Evolutionary conservation across 768 basidiomycete species (phyloP), one percentile per base, ranked within the genome.

Genomic region (Aureoboletus auriporus): DNA sequence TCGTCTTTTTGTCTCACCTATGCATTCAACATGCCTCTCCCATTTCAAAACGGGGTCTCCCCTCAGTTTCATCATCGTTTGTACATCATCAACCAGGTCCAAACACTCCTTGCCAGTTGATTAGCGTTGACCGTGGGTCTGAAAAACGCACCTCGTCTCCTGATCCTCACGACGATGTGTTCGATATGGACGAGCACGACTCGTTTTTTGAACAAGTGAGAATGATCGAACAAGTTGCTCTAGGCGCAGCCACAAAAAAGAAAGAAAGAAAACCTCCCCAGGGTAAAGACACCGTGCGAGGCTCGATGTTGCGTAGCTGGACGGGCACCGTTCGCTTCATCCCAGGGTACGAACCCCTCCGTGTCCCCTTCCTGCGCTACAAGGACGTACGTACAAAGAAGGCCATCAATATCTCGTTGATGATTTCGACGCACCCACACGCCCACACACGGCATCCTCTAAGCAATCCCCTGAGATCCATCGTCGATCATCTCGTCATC

Each of bases 171-270:
- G 69, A 67, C 40, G 66, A 69, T 47, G 68, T 65, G 26, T 60
- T 67, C 36, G 66, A 66, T 30, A 55, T 69, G 57, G 64, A 64
- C 11, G 55, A 74, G 38, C 65, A 72, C 40, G 74, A 70, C 6
- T 65, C 56, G 11, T 69, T 78, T 49, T 59, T 76, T 17, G 71
- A 68, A 52, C 70, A 72, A 49, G 55, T 62, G 45, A 64, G 63
- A 28, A 54, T 53, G 55, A 58, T 60, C 30, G 62, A 65, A 52
- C 51, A 52, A 39, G 53, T 55, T 23, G 58, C 52, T 17, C 48
- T 61, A 13, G 42, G 41, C 20, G 46, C 48, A 5, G 41, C 36
- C 8, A 20, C 51, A 37, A n/a, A n/a, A n/a, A n/a, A n/a, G n/a
- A n/a, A n/a, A n/a, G n/a, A n/a, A n/a, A n/a, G n/a, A n/a, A n/a